Base-by-base conservation (phyloP, 352 stramenopile genomes). In the Phytophthora foliorum region DNA sequence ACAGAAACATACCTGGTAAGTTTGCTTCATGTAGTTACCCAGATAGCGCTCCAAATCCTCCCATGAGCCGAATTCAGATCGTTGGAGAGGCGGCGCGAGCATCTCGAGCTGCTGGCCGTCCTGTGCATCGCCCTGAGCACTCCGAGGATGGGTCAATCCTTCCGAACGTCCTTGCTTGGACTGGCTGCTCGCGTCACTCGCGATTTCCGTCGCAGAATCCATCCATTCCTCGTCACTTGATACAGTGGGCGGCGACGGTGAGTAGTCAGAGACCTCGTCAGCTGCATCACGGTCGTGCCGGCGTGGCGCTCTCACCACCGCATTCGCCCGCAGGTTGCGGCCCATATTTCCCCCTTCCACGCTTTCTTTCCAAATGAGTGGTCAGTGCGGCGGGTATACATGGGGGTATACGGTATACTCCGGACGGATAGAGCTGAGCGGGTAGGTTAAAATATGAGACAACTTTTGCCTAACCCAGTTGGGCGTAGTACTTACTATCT, bases 31-130 rank as follows among this genome's bases (percentile, higher is more conserved):
- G 21, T 57, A 65, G 0, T 31, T n/a, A 1, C 16, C 8, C 9
- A 65, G 13, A 21, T 64, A 42, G 0, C 0, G 3, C 13, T 64
- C 44, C 22, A 64, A 7, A 6, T 41, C 57, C 17, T 27, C 34
- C 45, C 57, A 65, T 17, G 34, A 57, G 11, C 51, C 24, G 22
- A 65, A 52, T n/a, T 57, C 34, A 17, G 27, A 31, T 24, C 9
- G n/a, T 17, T 62, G 8, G 4, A 52, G 19, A 2, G 54, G n/a
- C 4, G 56, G 17, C 44, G 44, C 44, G 19, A 54, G 5, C 11
- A 36, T 8, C 10, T 32, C 6, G 14, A 48, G 5, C 22, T 50
- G 7, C 5, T 45, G 7, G 4, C 32, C 34, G 21, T 42, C 36
- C 36, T 42, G 11, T 16, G 36, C 11, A 6, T 42, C 36, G n/a